Percentiles rank a stretch among this genome's conserved stretches.
These are phyloP conservation scores for Carex littledalei DNA, from an alignment of 176 grass and related monocot species.

Conservation along the genomic window DNA sequence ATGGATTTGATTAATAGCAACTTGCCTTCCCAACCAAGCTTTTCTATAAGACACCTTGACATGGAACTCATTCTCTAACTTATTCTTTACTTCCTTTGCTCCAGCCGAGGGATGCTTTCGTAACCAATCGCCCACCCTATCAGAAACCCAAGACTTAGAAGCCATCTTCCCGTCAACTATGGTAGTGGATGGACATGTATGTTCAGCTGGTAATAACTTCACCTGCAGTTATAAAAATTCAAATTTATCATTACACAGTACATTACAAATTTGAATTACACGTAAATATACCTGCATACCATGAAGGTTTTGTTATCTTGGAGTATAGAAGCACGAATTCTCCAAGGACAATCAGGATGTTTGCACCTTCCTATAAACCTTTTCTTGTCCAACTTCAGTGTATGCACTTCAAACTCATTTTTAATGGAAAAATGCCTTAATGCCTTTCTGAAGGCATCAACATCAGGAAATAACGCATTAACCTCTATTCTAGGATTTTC, in stretches of 20 bases:
- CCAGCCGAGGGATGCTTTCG: background rate
- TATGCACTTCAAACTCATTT: background rate
- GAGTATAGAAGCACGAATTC: slow-evolving; percentile 6
- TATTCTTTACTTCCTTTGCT: background rate
- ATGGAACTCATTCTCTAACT: background rate
- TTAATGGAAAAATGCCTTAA: background rate
- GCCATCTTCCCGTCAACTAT: background rate
- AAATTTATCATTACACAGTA: background rate
- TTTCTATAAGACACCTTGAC: background rate
- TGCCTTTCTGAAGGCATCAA: background rate
- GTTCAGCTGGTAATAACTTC: background rate
- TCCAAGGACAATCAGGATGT: background rate
- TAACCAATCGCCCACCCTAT: background rate
- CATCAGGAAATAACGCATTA: background rate
- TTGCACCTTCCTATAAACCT: slow-evolving; percentile 4
- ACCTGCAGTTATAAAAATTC: background rate
- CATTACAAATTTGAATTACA: background rate
- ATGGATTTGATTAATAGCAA: background rate
- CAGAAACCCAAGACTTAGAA: background rate
- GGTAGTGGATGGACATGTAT: slow-evolving; percentile 14
- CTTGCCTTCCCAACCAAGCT: background rate
- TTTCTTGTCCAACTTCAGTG: background rate
- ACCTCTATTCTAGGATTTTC: slow-evolving; percentile 12
- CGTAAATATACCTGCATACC: background rate
- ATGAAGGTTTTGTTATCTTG: background rate